A percentile compares a stretch with the other conserved stretches of the same genome.
Conservation (phyloP, 2,329 filamentous ascomycete genomes). For the Fusarium xyrophilum region DNA sequence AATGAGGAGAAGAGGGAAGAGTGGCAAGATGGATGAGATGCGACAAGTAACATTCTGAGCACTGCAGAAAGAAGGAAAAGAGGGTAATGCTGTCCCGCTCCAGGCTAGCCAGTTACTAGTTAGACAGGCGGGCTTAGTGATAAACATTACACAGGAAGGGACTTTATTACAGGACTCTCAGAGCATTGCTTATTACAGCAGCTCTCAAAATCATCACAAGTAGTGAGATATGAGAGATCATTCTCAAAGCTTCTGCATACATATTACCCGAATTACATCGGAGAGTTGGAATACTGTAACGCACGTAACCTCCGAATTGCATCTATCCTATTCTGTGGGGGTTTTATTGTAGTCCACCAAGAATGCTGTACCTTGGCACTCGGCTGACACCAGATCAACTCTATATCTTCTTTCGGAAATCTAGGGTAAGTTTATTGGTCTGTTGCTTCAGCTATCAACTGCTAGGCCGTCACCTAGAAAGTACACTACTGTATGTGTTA, state of each 20-base stretch:
- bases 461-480: neutral
- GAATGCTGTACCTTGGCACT: neutral
- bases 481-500: slow-evolving; percentile 25
- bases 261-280: neutral
- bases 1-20: neutral
- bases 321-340: neutral
- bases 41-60: slow-evolving; percentile 24
- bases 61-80: neutral
- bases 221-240: neutral
- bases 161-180: neutral
- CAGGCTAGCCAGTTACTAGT: slow-evolving; percentile 3
- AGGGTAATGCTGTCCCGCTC: slow-evolving; percentile 3
- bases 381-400: neutral
- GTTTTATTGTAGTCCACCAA: neutral
- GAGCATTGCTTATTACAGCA: neutral
- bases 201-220: neutral
- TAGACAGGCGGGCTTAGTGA: neutral
- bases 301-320: neutral
- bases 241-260: neutral
- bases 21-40: slow-evolving; percentile 14
- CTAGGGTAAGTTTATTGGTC: slow-evolving; percentile 22
- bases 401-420: slow-evolving; percentile 3
- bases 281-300: neutral
- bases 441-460: slow-evolving; percentile 23
- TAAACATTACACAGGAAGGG: neutral